These are phyloP conservation scores for Physaria fendleri DNA, from an alignment of 345 rosid species.

Conservation along the genomic window DNA sequence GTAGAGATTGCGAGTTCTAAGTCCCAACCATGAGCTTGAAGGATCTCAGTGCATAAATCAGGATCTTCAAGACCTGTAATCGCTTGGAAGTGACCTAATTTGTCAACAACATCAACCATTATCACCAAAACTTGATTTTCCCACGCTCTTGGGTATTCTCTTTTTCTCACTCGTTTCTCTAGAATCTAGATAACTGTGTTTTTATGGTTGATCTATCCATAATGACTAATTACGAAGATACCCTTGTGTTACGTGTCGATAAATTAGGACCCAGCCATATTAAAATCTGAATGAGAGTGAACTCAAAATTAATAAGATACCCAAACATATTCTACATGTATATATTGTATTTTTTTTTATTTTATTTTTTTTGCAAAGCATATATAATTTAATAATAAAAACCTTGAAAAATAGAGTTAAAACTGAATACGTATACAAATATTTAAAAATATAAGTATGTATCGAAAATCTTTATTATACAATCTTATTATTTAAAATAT, in stretches of 20 bases:
- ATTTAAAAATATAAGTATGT: too few relatives aligned
- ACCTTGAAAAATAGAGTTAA: too few relatives aligned
- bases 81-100: conserved; percentile 85
- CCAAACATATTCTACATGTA: too few relatives aligned
- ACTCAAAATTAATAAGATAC: too few relatives aligned
- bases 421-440: too few relatives aligned
- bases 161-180: conserved; percentile 8
- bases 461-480: too few relatives aligned
- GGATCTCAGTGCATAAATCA: conserved; percentile 92
- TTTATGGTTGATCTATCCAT: conserved; percentile 19
- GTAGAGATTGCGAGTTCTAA: conserved; percentile 95
- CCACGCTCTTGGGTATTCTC: conserved; percentile 14
- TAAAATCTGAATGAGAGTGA: too few relatives aligned
- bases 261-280: too few relatives aligned
- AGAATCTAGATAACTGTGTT: conserved; percentile 6
- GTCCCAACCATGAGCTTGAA: conserved; percentile 96
- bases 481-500: too few relatives aligned
- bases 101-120: conserved; percentile 86
- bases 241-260: not conserved
- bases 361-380: too few relatives aligned
- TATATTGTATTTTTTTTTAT: too few relatives aligned
- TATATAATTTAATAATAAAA: too few relatives aligned
- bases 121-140: conserved; percentile 4
- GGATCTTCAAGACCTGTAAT: conserved; percentile 88
- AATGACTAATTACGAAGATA: not conserved